Evolutionary conservation across 2,329 filamentous ascomycete genomes (phyloP).

Genomic region (Cladobotryum mycophilum): DNA sequence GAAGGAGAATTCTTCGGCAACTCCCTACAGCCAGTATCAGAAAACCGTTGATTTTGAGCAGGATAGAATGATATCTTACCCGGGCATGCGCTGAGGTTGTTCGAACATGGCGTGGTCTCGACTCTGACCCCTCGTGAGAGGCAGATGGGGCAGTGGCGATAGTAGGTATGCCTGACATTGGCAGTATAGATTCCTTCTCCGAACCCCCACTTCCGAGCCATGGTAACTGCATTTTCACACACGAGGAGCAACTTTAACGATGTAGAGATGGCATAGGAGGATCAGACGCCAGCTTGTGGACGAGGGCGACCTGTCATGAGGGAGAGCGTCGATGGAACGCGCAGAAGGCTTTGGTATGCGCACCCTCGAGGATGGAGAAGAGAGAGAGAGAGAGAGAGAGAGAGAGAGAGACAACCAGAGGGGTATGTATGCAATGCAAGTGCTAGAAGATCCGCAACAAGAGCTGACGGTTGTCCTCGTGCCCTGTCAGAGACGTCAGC

Average conservation of each 20-base stretch:
- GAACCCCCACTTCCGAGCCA: slow-evolving; percentile 29
- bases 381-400: too few relatives aligned
- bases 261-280: slow-evolving; percentile 10
- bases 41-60: not conserved
- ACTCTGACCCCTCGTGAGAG: slow-evolving; percentile 19
- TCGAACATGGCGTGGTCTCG: slow-evolving; percentile 34
- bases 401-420: not conserved
- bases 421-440: not conserved
- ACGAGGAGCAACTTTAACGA: slow-evolving; percentile 15
- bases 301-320: slow-evolving; percentile 8
- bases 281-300: slow-evolving; percentile 8
- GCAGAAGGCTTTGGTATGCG: slow-evolving; percentile 5
- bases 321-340: not conserved
- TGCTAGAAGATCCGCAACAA: not conserved
- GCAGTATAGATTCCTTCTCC: slow-evolving; percentile 27
- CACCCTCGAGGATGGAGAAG: not conserved
- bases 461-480: slow-evolving; percentile 3
- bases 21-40: slow-evolving; percentile 29
- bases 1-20: slow-evolving; percentile 56
- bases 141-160: slow-evolving; percentile 25
- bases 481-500: slow-evolving; percentile 6
- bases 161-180: slow-evolving; percentile 28
- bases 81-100: slow-evolving; percentile 51
- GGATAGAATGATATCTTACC: slow-evolving; percentile 31
- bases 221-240: slow-evolving; percentile 31